Percentiles rank a stretch among this genome's conserved stretches.
phyloP scores from a whole-genome alignment of 257 asterid species.

The Jacaranda copaia region DNA sequence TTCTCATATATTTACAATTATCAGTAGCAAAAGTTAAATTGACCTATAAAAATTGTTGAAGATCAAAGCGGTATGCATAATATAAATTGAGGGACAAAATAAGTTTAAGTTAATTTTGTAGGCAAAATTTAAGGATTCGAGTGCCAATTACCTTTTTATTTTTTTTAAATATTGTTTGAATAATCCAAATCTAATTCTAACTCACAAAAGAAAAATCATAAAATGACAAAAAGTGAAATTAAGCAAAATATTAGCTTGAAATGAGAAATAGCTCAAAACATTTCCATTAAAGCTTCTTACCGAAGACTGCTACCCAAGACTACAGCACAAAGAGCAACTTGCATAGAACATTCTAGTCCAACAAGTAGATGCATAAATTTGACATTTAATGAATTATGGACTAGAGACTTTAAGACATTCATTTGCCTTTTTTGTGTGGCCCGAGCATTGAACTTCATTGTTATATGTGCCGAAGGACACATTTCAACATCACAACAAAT shows the following conservation, averaged over 20 bases:
- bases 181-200: no score
- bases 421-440: neutral
- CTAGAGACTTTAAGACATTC: neutral
- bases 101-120: no score
- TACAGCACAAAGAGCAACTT: neutral
- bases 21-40: no score
- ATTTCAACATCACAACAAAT: neutral
- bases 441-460: neutral
- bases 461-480: neutral
- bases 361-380: neutral
- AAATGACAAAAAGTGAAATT: neutral
- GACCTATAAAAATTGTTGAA: no score
- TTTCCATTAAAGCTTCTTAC: neutral
- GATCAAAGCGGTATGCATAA: no score
- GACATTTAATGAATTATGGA: neutral
- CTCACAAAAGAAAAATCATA: neutral
- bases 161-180: no score
- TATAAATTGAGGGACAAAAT: no score
- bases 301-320: neutral
- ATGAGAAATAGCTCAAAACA: neutral
- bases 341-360: neutral
- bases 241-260: neutral
- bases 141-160: no score
- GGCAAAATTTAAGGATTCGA: no score
- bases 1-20: no score